Evolutionary conservation across 2,329 filamentous ascomycete species (phyloP), one percentile per base, ranked within the genome.

Genomic region (Podosphaera leucotricha): DNA sequence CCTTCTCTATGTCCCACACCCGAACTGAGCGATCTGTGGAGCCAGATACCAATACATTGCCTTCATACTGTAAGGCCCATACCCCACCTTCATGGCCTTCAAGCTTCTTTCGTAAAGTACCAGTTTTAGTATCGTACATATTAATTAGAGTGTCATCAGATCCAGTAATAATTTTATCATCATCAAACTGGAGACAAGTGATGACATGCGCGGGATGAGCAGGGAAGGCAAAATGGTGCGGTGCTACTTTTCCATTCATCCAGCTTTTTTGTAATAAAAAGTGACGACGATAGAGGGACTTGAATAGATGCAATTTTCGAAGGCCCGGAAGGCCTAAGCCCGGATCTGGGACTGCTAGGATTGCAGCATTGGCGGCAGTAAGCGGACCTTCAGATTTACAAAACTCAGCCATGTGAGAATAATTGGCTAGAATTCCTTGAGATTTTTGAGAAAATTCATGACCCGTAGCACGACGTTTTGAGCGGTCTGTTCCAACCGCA

Each of bases 131-230:
- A 57, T 95, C 86, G 60, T 95, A 98, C 26, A 98, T 85, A 54
- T 98, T 86, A 55, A 98, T 98, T 49, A 94, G 77, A 3, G 86
- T 93, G 58, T 98, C 90, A 58, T 98, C 90, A 56, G 87, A 95
- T 21, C 90, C 90, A 1, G 90, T 98, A 52, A 98, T 71, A 52
- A 98, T 94, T 62, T 95, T 95, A 66, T 98, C 86, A 41, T 86
- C 82, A 56, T 98, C 90, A 54, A 98, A 98, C 59, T 98, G 86
- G 44, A 98, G 69, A 58, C 90, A 98, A 15, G 90, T 98, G 43
- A 98, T 92, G 48, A 98, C 90, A 63, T 95, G 87, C 28, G 84
- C 77, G 47, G 90, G 84, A 57, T 98, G 90, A 4, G 90, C 90
- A n/a, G 84, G 77, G 61, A 98, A 95, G 3, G 90, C 90, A 46